Conservation (phyloP, 129 eudicot genomes). For the Flaveria sonorensis region DNA sequence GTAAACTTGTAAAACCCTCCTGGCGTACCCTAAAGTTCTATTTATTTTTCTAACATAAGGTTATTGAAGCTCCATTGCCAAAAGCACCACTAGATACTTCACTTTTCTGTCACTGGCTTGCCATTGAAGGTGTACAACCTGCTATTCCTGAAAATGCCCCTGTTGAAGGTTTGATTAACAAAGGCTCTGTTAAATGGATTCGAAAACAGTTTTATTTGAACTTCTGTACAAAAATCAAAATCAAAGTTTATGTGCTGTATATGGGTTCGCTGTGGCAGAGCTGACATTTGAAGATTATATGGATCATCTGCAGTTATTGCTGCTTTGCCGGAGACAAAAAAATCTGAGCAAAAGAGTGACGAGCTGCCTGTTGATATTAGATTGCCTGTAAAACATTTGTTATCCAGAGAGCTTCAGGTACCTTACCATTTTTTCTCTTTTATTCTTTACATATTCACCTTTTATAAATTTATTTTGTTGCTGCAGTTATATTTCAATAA, state of each 20-base stretch:
- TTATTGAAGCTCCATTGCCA: conserved; percentile 79
- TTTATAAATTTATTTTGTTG: conserved; percentile 16
- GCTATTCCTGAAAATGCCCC: conserved; percentile 80
- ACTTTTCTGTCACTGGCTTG: conserved; percentile 67
- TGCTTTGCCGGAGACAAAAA: conserved; percentile 48
- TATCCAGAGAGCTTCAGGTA: conserved; percentile 87
- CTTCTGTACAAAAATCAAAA: background rate
- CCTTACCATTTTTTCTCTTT: background rate
- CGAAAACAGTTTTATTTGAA: background rate
- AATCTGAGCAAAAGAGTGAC: conserved; percentile 50
- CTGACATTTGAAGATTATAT: conserved; percentile 39
- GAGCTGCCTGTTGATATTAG: conserved; percentile 64
- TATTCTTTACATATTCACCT: background rate
- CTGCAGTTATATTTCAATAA: conserved; percentile 67
- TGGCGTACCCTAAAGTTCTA: conserved; percentile 10
- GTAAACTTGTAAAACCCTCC: background rate
- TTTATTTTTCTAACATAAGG: conserved; percentile 34
- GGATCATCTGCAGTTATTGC: conserved; percentile 54
- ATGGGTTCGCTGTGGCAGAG: conserved; percentile 32
- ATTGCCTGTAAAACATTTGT: conserved; percentile 70
- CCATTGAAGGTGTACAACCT: conserved; percentile 79
- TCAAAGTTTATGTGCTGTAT: conserved; percentile 21
- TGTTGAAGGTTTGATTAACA: conserved; percentile 54
- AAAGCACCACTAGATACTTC: conserved; percentile 76
- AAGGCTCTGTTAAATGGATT: background rate